Conservation (phyloP, 2,329 filamentous ascomycete species). For the Monilinia laxa region DNA sequence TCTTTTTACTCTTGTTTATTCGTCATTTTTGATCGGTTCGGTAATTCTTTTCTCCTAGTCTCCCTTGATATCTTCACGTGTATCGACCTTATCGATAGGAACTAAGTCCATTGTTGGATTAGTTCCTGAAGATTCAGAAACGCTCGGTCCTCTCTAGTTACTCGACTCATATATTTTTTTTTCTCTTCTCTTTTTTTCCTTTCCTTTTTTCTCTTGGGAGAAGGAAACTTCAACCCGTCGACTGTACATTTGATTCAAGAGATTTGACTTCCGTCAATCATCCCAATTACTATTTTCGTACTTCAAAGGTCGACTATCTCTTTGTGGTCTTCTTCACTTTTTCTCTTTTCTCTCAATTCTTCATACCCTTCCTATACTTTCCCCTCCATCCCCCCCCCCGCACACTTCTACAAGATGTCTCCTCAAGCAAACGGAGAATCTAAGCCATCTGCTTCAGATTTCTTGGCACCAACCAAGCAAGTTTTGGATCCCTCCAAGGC, state of each 20-base stretch:
- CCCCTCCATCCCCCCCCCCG: conserved; percentile 30
- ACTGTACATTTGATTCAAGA: conserved; percentile 46
- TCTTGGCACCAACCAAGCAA: conserved; percentile 42
- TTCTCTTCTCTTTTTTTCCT: conserved; percentile 25
- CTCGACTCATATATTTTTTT: conserved; percentile 6
- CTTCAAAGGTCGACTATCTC: conserved; percentile 42
- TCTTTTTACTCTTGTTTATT: background rate
- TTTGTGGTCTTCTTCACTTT: conserved; percentile 26
- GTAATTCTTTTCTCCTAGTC: background rate
- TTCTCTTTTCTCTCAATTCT: conserved; percentile 40
- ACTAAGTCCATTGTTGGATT: background rate
- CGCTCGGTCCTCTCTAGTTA: background rate
- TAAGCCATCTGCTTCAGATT: conserved; percentile 44
- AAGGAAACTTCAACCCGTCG: conserved; percentile 61
- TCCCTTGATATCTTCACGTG: conserved; percentile 1
- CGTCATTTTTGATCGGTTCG: background rate
- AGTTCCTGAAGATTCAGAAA: background rate
- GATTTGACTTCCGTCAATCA: conserved; percentile 35
- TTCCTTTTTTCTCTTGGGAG: conserved; percentile 54
- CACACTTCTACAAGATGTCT: conserved; percentile 52
- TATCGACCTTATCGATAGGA: background rate
- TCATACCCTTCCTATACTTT: conserved; percentile 34
- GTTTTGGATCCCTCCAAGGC: conserved; percentile 74
- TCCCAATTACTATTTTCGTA: conserved; percentile 8
- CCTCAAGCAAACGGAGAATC: conserved; percentile 66